phyloP scores from a whole-genome alignment of 495 filamentous ascomycete genomes.

The Pyrenula massariospora region DNA sequence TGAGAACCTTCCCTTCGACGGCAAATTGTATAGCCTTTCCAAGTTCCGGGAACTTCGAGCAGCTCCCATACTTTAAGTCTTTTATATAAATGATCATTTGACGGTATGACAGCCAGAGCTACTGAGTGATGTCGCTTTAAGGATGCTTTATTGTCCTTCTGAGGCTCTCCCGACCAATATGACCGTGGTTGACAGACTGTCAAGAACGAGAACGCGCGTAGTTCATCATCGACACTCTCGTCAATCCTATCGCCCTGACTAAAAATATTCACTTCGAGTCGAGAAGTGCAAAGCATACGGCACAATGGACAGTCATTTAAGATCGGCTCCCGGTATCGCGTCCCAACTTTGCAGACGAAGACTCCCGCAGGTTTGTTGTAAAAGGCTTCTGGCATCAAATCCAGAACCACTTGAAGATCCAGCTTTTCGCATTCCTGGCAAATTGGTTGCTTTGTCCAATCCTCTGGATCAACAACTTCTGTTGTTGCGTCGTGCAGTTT shows the following conservation, averaged over 20 bases:
- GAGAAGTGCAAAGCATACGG: background rate
- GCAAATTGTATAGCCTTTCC: background rate
- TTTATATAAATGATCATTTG: background rate
- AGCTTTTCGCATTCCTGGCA: background rate
- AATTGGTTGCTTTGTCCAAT: background rate
- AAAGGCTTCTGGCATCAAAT: background rate
- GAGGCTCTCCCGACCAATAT: background rate
- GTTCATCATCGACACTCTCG: background rate
- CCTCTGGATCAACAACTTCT: too few relatives aligned
- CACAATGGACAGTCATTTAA: background rate
- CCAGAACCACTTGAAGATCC: background rate
- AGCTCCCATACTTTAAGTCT: background rate
- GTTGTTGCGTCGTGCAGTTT: too few relatives aligned
- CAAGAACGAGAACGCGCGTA: background rate
- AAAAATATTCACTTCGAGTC: background rate
- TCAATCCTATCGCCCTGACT: background rate
- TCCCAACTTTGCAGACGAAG: background rate
- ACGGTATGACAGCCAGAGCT: background rate
- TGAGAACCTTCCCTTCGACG: background rate
- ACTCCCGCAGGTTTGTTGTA: background rate
- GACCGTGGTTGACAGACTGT: background rate
- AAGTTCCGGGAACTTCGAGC: background rate
- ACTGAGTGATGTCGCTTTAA: background rate
- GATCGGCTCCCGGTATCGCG: background rate
- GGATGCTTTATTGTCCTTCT: background rate